Conservation (phyloP, 441 rosid species). For the Gossypium gossypioides region DNA sequence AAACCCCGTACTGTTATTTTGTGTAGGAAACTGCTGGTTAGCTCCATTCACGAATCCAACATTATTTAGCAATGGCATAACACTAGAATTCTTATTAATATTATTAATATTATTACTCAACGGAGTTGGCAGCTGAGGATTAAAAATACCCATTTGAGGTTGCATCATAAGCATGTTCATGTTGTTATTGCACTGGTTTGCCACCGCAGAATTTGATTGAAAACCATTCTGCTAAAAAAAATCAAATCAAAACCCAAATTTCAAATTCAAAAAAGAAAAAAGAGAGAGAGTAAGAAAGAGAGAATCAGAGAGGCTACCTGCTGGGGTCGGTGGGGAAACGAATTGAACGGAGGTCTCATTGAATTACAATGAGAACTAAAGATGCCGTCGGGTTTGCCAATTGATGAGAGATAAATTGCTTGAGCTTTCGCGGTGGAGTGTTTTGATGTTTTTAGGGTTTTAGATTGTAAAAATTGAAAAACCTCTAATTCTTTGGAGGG, state of each 20-base stretch:
- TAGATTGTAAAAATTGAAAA: neutral
- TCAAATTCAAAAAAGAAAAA: neutral
- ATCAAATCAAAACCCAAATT: neutral
- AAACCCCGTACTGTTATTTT: slow-evolving; percentile 22
- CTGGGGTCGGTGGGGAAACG: neutral
- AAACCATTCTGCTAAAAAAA: slow-evolving; percentile 18
- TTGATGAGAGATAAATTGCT: neutral
- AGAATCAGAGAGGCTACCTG: neutral
- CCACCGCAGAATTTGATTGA: slow-evolving; percentile 17
- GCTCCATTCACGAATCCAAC: slow-evolving; percentile 30
- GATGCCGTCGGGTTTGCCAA: neutral
- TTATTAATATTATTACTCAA: slow-evolving; percentile 16
- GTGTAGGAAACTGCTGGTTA: slow-evolving; percentile 17
- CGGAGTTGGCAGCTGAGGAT: slow-evolving; percentile 32
- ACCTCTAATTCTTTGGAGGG: neutral
- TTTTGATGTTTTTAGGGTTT: neutral
- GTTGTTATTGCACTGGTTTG: slow-evolving; percentile 18
- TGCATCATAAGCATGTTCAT: slow-evolving; percentile 32
- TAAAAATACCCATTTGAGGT: slow-evolving; percentile 37
- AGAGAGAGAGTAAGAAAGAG: neutral
- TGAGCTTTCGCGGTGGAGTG: neutral
- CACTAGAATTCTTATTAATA: neutral
- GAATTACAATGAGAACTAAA: no score
- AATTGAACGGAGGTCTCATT: slow-evolving; percentile 4
- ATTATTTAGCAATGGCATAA: slow-evolving; percentile 35